Evolutionary conservation across 1,139 yeast genomes (phyloP).

Genomic region (Suhomyces kunorum): DNA sequence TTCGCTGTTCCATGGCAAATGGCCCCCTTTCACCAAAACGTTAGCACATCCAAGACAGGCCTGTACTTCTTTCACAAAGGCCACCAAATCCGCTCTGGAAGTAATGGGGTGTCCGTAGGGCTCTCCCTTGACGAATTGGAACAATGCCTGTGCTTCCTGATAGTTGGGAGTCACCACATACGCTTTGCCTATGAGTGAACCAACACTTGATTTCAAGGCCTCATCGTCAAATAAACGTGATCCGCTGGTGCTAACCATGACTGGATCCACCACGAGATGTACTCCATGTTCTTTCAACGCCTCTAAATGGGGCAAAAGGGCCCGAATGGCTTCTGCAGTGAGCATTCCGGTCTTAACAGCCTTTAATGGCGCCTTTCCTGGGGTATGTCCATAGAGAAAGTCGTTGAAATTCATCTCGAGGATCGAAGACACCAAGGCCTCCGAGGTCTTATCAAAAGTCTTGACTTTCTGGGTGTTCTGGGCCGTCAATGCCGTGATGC

Average conservation of each 20-base stretch:
- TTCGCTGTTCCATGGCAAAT: conserved; percentile 51
- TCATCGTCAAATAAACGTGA: conserved; percentile 51
- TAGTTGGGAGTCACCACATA: conserved; percentile 77
- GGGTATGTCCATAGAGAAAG: conserved; percentile 43
- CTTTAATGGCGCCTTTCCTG: conserved; percentile 39
- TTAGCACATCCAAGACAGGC: conserved; percentile 46
- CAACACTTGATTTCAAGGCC: conserved; percentile 47
- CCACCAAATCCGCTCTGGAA: conserved; percentile 36
- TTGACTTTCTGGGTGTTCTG: conserved; percentile 72
- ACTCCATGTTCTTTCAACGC: conserved; percentile 31
- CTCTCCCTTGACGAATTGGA: conserved; percentile 22
- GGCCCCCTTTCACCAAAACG: conserved; percentile 83
- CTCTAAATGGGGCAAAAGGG: conserved; percentile 40
- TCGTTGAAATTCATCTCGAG: conserved; percentile 63
- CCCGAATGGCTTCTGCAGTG: conserved; percentile 56
- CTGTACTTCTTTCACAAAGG: conserved; percentile 48
- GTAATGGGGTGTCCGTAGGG: conserved; percentile 12
- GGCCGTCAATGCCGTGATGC: conserved; percentile 80
- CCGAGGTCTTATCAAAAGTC: conserved; percentile 49
- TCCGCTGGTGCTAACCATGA: conserved; percentile 80
- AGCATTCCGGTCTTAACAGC: conserved; percentile 85
- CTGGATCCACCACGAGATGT: conserved; percentile 73
- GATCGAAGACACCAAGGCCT: conserved; percentile 43
- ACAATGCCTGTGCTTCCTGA: conserved; percentile 57
- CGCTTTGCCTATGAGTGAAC: conserved; percentile 53